These are phyloP conservation scores for Trichoderma oligosporum DNA, from an alignment of 2,329 filamentous ascomycete genomes.

Conservation along the genomic window DNA sequence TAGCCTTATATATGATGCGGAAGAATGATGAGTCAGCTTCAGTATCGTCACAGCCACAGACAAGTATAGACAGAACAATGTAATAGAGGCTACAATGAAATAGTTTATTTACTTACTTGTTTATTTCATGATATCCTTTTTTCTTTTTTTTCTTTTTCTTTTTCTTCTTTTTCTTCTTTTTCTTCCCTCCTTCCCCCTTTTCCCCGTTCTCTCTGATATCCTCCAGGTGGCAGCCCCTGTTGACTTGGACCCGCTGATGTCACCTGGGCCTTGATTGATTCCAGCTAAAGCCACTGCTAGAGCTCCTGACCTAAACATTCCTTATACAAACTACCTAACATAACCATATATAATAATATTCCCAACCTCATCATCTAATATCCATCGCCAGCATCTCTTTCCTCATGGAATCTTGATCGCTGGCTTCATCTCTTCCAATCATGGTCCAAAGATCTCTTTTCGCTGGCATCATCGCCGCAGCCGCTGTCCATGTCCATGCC, in stretches of 20 bases:
- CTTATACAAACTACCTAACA: not conserved
- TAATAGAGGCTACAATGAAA: no score
- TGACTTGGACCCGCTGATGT: slow-evolving; percentile 19
- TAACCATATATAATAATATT: not conserved
- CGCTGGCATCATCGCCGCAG: slow-evolving; percentile 33
- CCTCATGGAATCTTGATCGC: slow-evolving; percentile 9
- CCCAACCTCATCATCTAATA: not conserved
- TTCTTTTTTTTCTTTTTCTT: no score
- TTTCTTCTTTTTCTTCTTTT: no score
- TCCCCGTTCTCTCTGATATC: no score
- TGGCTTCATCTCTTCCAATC: slow-evolving; percentile 18
- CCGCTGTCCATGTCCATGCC: slow-evolving; percentile 41
- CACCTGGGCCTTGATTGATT: slow-evolving; percentile 16
- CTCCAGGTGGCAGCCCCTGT: no score
- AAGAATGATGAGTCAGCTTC: no score
- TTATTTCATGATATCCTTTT: no score
- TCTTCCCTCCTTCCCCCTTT: no score
- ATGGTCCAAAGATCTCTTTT: slow-evolving; percentile 29
- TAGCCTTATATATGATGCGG: no score
- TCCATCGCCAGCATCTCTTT: not conserved
- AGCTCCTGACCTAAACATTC: not conserved
- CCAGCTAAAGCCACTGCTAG: not conserved
- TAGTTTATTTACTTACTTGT: no score
- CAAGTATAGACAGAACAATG: no score
- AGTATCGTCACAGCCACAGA: no score